These are phyloP conservation scores for Fusarium lateritium DNA, from an alignment of 2,329 filamentous ascomycete species.

Conservation along the genomic window DNA sequence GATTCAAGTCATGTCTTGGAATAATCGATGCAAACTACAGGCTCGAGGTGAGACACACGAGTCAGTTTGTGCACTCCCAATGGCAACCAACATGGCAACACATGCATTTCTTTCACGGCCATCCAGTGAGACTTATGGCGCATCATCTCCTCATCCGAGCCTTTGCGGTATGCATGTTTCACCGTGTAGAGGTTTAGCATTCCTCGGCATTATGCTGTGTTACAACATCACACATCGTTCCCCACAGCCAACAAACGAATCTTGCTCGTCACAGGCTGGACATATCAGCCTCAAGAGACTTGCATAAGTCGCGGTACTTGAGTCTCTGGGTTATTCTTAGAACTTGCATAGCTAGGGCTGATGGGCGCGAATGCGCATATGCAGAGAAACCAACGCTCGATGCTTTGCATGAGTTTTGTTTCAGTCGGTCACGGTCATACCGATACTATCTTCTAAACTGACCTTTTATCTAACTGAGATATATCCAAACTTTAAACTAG, in stretches of 20 bases:
- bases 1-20: constrained; percentile 6
- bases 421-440: constrained; percentile 1
- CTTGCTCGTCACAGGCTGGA: background rate
- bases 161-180: constrained; percentile 45
- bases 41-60: constrained; percentile 11
- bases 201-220: constrained; percentile 14
- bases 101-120: constrained; percentile 5
- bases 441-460: constrained; percentile 13
- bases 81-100: constrained; percentile 2
- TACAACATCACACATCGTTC: constrained; percentile 29
- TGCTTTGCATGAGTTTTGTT: background rate
- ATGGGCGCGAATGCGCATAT: background rate
- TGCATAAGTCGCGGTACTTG: background rate
- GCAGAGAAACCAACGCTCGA: background rate
- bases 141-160: constrained; percentile 3
- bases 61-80: constrained; percentile 20
- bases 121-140: background rate
- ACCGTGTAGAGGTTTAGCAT: constrained; percentile 23
- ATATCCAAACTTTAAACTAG: constrained; percentile 43
- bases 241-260: background rate
- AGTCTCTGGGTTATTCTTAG: background rate
- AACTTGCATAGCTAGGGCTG: background rate
- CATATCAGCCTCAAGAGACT: background rate
- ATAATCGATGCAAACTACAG: background rate
- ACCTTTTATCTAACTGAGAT: constrained; percentile 31